These are phyloP conservation scores for Penicillium sp. DNA, from an alignment of 2,329 filamentous ascomycete species.

Conservation along the genomic window DNA sequence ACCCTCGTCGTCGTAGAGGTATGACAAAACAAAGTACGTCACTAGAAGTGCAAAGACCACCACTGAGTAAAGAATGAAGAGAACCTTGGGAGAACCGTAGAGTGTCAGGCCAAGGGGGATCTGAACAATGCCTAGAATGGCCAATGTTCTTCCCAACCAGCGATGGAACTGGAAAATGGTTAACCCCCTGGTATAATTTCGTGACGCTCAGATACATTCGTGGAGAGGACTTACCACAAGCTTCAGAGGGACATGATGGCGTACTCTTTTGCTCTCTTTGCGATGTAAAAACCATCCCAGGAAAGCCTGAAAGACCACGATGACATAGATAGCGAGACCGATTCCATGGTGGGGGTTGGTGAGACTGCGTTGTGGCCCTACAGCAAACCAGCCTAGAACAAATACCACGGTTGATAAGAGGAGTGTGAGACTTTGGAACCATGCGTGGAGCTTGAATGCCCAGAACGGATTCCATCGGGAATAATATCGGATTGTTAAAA, in stretches of 20 bases:
- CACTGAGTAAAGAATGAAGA: slow-evolving; percentile 81
- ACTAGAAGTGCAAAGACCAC: slow-evolving; percentile 68
- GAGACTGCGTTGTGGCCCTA: slow-evolving; percentile 54
- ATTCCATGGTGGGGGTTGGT: slow-evolving; percentile 64
- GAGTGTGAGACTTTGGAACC: slow-evolving; percentile 57
- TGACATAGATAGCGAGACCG: slow-evolving; percentile 57
- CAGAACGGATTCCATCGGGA: slow-evolving; percentile 48
- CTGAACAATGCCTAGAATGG: slow-evolving; percentile 77
- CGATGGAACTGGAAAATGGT: slow-evolving; percentile 60
- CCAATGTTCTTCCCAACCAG: slow-evolving; percentile 74
- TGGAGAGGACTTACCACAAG: slow-evolving; percentile 45
- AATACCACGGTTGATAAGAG: slow-evolving; percentile 57
- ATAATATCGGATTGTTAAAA: slow-evolving; percentile 57
- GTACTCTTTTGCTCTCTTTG: slow-evolving; percentile 47
- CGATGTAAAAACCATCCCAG: slow-evolving; percentile 54
- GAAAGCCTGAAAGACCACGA: slow-evolving; percentile 54
- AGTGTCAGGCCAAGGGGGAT: slow-evolving; percentile 83
- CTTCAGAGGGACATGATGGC: slow-evolving; percentile 52
- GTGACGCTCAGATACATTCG: neutral
- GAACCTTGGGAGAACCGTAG: slow-evolving; percentile 78
- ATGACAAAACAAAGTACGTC: slow-evolving; percentile 74
- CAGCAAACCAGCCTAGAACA: slow-evolving; percentile 57
- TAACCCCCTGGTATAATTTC: slow-evolving; percentile 32
- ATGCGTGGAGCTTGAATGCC: slow-evolving; percentile 57
- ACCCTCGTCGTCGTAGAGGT: slow-evolving; percentile 51